Evolutionary conservation across 257 asterid genomes (phyloP).

Genomic region (Datura wrightii): DNA sequence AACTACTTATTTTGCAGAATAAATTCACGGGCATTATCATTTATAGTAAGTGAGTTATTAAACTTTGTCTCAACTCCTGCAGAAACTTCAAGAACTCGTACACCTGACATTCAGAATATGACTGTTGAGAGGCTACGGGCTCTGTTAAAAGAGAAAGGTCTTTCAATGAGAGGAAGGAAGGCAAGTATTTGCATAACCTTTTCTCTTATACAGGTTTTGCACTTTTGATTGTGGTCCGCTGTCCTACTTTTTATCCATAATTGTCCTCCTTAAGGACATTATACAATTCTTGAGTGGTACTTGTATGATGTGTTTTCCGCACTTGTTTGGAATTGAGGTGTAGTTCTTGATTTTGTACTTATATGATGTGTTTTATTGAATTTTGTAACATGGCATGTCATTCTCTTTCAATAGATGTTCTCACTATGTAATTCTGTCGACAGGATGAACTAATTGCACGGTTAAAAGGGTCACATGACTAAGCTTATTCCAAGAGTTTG

Average conservation of each 20-base stretch:
- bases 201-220: not conserved
- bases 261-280: not conserved
- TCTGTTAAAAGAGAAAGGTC: constrained; percentile 74
- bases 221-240: not conserved
- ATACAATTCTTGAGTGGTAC: not conserved
- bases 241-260: not conserved
- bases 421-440: constrained; percentile 10
- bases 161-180: constrained; percentile 73
- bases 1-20: not conserved
- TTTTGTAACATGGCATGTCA: not conserved
- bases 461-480: constrained; percentile 49
- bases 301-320: not conserved
- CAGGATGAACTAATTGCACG: constrained; percentile 80
- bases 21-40: not conserved
- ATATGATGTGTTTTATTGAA: not conserved
- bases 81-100: constrained; percentile 47
- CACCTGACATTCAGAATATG: constrained; percentile 59
- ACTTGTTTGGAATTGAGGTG: constrained; percentile 4
- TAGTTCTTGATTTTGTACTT: not conserved
- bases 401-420: not conserved
- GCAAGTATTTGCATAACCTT: constrained; percentile 45
- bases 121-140: constrained; percentile 74
- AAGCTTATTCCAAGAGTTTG: constrained; percentile 29
- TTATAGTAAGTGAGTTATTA: not conserved
- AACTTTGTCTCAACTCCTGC: constrained; percentile 19